phyloP scores from a whole-genome alignment of 2,329 filamentous ascomycete species.

The Alternaria solani region DNA sequence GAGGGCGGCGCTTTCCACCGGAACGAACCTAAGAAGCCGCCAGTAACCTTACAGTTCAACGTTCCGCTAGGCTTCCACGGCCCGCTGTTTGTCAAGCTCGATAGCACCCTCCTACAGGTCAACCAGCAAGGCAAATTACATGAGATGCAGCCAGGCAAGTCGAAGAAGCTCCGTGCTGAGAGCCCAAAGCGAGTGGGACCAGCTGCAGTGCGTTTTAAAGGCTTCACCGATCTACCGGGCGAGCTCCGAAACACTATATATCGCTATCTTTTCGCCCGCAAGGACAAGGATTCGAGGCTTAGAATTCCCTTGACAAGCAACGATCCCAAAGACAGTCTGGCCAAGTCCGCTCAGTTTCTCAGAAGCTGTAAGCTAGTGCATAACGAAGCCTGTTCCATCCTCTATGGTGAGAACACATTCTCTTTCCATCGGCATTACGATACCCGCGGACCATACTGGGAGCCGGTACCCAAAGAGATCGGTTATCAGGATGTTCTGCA shows the following conservation, averaged over 20 bases:
- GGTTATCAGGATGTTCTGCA: conserved; percentile 57
- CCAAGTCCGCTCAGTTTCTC: conserved; percentile 55
- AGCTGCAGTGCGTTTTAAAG: conserved; percentile 3
- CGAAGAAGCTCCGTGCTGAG: conserved; percentile 14
- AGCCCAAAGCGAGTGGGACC: neutral
- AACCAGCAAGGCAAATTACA: conserved; percentile 18
- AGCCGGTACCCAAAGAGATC: conserved; percentile 54
- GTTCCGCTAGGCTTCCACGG: conserved; percentile 56
- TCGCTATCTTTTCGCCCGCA: conserved; percentile 51
- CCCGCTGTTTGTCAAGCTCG: conserved; percentile 55
- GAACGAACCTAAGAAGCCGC: conserved; percentile 25
- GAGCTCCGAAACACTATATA: conserved; percentile 61
- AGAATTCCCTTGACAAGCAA: conserved; percentile 39
- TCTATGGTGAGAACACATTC: conserved; percentile 62
- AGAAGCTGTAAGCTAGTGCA: conserved; percentile 56
- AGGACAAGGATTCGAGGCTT: conserved; percentile 40
- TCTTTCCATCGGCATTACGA: conserved; percentile 51
- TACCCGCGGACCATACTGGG: conserved; percentile 54
- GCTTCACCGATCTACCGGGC: conserved; percentile 43
- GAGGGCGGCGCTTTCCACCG: conserved; percentile 23
- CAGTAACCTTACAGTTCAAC: conserved; percentile 56
- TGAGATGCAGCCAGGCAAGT: conserved; percentile 26
- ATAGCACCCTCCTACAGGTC: conserved; percentile 35
- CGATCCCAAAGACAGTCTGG: conserved; percentile 39
- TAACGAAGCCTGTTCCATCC: conserved; percentile 56